Percentiles rank a stretch among this genome's conserved stretches.
These are phyloP conservation scores for Sclerotinia nivalis DNA, from an alignment of 2,329 filamentous ascomycete genomes.

Conservation along the genomic window DNA sequence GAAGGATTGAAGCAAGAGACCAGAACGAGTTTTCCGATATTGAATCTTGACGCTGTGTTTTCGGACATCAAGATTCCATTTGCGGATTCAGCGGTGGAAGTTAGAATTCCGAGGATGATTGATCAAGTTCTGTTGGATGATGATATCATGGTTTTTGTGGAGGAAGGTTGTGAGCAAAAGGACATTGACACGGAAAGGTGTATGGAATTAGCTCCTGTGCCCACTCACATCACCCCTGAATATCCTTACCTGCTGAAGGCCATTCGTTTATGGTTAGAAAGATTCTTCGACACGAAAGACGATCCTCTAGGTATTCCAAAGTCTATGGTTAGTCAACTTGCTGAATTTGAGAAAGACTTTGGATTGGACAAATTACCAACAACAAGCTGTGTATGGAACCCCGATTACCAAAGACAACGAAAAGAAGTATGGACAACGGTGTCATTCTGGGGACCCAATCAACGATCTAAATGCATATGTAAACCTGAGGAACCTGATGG, in stretches of 20 bases:
- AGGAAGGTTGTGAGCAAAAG: background rate
- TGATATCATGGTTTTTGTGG: background rate
- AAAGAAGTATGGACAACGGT: constrained; percentile 19
- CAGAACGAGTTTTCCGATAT: background rate
- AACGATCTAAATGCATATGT: constrained; percentile 15
- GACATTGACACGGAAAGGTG: background rate
- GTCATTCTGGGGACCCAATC: constrained; percentile 5
- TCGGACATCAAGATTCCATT: constrained; percentile 13
- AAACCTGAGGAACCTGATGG: too few relatives aligned
- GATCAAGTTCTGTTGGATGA: constrained; percentile 11
- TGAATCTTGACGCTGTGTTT: background rate
- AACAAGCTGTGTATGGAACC: constrained; percentile 28
- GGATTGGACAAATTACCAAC: constrained; percentile 13
- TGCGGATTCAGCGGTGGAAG: background rate
- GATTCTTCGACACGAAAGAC: background rate
- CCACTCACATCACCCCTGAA: constrained; percentile 1
- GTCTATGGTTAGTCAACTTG: background rate
- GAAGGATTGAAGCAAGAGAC: background rate
- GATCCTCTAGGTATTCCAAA: background rate
- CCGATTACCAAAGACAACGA: constrained; percentile 25
- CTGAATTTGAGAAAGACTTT: background rate
- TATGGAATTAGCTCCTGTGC: constrained; percentile 2
- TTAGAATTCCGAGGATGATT: background rate
- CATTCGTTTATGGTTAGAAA: constrained; percentile 13
- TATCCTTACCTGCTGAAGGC: constrained; percentile 9